Evolutionary conservation across 371 early-diverging fungal genomes (phyloP).

Genomic region (Smittium culicis): DNA sequence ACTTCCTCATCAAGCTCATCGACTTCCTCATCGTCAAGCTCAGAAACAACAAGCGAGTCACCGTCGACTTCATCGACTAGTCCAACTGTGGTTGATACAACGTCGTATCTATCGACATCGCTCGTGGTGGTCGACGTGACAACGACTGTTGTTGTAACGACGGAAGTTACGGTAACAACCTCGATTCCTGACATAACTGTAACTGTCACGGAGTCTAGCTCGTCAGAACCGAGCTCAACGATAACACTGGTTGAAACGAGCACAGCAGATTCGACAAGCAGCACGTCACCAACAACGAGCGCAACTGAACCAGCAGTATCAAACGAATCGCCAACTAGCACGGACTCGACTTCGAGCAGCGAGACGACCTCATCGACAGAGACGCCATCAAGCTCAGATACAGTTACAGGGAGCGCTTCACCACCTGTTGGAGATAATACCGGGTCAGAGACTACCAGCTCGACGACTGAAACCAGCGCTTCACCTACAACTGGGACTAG

Average conservation of each 20-base stretch:
- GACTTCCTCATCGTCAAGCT: neutral
- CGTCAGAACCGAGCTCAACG: neutral
- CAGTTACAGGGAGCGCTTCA: neutral
- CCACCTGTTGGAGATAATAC: constrained; percentile 1
- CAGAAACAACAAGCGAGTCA: neutral
- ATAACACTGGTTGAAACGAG: neutral
- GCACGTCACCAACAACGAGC: neutral
- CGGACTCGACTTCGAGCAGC: neutral
- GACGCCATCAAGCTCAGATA: neutral
- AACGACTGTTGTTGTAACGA: neutral
- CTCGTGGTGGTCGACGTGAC: neutral
- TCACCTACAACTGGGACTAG: neutral
- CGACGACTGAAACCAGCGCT: neutral
- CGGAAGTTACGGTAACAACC: constrained; percentile 3
- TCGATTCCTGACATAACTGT: neutral
- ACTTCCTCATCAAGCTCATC: neutral
- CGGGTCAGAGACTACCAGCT: neutral
- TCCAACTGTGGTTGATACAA: neutral
- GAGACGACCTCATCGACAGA: neutral
- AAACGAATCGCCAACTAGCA: constrained; percentile 3
- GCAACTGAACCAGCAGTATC: neutral
- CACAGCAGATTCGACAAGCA: neutral
- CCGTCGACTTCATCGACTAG: neutral
- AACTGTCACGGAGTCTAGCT: neutral
- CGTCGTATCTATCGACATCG: neutral